Conservation (phyloP, 495 filamentous ascomycete species). For the Hyaloscypha variabilis region DNA sequence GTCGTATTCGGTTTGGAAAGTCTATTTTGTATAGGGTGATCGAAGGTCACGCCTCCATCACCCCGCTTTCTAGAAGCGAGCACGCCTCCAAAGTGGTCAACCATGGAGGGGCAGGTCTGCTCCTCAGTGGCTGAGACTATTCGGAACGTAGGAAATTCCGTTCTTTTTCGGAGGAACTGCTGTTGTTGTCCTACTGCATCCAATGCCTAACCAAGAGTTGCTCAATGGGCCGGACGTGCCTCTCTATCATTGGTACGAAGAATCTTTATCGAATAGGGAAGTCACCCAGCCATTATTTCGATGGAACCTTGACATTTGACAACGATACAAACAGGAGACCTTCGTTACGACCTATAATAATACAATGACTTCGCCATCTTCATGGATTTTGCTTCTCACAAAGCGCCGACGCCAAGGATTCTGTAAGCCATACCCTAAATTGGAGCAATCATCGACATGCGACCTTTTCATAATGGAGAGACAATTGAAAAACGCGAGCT, state of each 20-base stretch:
- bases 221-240: not conserved
- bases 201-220: not conserved
- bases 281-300: not conserved
- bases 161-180: not conserved
- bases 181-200: not conserved
- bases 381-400: not conserved
- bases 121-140: not conserved
- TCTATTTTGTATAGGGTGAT: not conserved
- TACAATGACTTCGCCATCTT: not conserved
- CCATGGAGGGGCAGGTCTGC: not conserved
- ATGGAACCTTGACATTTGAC: not conserved
- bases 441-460: not conserved
- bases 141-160: not conserved
- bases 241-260: not conserved
- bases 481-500: not conserved
- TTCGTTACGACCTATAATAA: not conserved
- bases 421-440: not conserved
- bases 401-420: not conserved
- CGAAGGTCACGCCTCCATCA: not conserved
- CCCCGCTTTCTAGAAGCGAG: not conserved
- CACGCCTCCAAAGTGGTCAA: not conserved
- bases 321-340: not conserved
- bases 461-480: not conserved
- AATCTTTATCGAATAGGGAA: not conserved
- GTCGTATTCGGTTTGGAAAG: not conserved